Percentiles rank a stretch among this genome's conserved stretches.
phyloP scores from a whole-genome alignment of 805 yeast genomes.

The Candida piceae region DNA sequence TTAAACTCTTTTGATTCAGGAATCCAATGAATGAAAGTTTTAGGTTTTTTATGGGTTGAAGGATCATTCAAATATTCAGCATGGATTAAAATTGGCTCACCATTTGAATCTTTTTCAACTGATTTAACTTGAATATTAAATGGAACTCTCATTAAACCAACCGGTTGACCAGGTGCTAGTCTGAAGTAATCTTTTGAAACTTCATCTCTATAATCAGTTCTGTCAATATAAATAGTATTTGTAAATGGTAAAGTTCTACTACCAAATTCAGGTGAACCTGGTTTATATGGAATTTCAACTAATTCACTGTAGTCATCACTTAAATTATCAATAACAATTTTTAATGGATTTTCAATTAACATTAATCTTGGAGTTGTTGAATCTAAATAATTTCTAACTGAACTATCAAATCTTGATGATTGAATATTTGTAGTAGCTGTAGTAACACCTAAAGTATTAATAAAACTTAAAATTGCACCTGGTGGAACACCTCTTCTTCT shows the following conservation, averaged over 20 bases:
- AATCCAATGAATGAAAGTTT: slow-evolving; percentile 96
- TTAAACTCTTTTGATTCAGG: slow-evolving; percentile 59
- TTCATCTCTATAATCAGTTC: slow-evolving; percentile 77
- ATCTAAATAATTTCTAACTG: slow-evolving; percentile 84
- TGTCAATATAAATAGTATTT: slow-evolving; percentile 76
- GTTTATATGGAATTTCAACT: slow-evolving; percentile 82
- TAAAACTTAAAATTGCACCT: slow-evolving; percentile 89
- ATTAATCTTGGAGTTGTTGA: slow-evolving; percentile 89
- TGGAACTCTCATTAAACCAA: slow-evolving; percentile 91
- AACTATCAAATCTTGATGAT: slow-evolving; percentile 79
- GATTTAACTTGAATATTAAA: slow-evolving; percentile 68
- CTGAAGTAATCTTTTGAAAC: slow-evolving; percentile 76
- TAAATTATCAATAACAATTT: slow-evolving; percentile 76
- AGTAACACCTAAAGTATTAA: slow-evolving; percentile 94
- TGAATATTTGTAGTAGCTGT: slow-evolving; percentile 91
- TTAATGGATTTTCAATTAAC: slow-evolving; percentile 86
- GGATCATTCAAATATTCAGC: slow-evolving; percentile 74
- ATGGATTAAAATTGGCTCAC: slow-evolving; percentile 63
- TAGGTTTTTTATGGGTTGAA: slow-evolving; percentile 65
- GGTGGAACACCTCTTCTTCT: slow-evolving; percentile 99
- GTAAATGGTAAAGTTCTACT: slow-evolving; percentile 72
- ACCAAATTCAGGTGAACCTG: slow-evolving; percentile 74
- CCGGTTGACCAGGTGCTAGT: slow-evolving; percentile 89
- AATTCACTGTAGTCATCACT: slow-evolving; percentile 66
- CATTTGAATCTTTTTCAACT: slow-evolving; percentile 56